Evolutionary conservation across 164 flowering plant genomes (phyloP).

Genomic region (Chimonanthus praecox): DNA sequence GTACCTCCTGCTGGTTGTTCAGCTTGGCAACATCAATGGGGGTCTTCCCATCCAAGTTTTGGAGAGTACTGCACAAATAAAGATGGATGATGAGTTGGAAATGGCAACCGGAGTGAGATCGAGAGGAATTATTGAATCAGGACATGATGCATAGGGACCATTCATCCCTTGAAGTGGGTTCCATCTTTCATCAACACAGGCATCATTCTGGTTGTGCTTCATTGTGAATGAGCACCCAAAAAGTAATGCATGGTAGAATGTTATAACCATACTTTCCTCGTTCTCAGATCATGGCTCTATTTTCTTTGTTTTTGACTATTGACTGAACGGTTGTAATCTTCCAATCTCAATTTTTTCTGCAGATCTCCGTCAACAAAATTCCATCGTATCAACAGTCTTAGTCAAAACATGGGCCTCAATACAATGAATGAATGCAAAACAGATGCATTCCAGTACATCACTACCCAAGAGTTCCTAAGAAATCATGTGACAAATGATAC

Average conservation of each 20-base stretch:
- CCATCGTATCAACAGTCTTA: neutral
- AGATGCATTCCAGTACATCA: neutral
- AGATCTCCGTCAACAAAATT: neutral
- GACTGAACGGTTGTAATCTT: neutral
- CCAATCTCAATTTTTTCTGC: neutral
- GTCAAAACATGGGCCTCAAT: neutral
- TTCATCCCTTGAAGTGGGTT: neutral
- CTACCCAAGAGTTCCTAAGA: neutral
- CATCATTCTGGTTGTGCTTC: neutral
- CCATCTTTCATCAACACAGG: neutral
- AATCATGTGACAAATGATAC: no score
- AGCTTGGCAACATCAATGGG: slow-evolving; percentile 95
- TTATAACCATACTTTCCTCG: neutral
- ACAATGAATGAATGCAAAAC: neutral
- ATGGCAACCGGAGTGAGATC: neutral
- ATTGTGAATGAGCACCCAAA: neutral
- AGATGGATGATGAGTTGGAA: slow-evolving; percentile 1
- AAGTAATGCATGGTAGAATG: neutral
- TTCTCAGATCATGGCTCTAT: neutral
- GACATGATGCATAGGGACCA: neutral
- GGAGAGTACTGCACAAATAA: slow-evolving; percentile 67
- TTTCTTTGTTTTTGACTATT: neutral
- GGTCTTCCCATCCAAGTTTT: slow-evolving; percentile 91
- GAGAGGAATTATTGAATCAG: neutral
- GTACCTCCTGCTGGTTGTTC: slow-evolving; percentile 80